Evolutionary conservation across 441 rosid genomes (phyloP).

Genomic region (Jatropha podagrica): DNA sequence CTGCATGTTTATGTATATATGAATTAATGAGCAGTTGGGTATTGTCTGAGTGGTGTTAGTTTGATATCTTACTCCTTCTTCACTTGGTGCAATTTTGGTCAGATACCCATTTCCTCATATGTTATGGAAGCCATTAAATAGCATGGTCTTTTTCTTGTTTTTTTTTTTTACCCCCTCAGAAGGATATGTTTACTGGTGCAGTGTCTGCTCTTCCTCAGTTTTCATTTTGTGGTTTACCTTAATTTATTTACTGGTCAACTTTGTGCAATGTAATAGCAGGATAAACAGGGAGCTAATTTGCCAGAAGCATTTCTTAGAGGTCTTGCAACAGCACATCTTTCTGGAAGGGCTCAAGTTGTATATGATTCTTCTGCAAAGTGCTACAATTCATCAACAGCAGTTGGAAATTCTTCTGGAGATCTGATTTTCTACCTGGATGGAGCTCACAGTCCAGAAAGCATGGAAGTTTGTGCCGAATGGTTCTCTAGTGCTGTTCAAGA

Average conservation of each 20-base stretch:
- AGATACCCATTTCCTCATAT: neutral
- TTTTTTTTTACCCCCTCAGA: neutral
- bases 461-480: conserved; percentile 95
- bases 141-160: neutral
- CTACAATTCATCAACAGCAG: conserved; percentile 28
- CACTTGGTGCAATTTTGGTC: neutral
- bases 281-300: conserved; percentile 37
- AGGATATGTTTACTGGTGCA: neutral
- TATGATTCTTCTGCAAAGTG: conserved; percentile 48
- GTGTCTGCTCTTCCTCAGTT: neutral
- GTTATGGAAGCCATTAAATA: neutral
- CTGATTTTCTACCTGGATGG: conserved; percentile 89
- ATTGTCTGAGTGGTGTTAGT: neutral
- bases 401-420: conserved; percentile 50
- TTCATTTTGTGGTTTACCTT: conserved; percentile 3
- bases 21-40: neutral
- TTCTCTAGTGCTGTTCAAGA: conserved; percentile 60
- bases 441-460: conserved; percentile 97
- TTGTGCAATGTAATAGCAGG: conserved; percentile 35
- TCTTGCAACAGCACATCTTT: conserved; percentile 71
- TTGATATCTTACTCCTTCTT: neutral
- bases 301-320: conserved; percentile 69
- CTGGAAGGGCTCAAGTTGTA: conserved; percentile 81
- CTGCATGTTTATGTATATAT: neutral
- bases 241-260: conserved; percentile 14